Evolutionary conservation across 805 yeast genomes (phyloP), one percentile per base, ranked within the genome.

Genomic region (Priceomyces haplophilus): DNA sequence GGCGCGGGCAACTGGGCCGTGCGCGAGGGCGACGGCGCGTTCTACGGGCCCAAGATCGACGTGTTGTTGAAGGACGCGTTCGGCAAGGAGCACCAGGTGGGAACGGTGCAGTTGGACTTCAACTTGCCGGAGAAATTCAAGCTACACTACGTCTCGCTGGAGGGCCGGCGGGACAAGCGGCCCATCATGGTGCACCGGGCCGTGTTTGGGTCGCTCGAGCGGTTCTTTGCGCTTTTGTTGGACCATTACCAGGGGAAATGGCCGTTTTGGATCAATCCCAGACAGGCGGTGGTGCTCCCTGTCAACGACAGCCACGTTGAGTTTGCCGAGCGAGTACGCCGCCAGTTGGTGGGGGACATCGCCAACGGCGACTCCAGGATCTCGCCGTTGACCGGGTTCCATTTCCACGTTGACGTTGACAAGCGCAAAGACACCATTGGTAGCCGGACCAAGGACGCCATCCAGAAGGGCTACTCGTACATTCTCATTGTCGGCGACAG

Each of bases 101-200:
- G 97, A 2, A 93, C 99, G 0, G 80, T 93, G 41, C 99, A 93
- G 64, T 72, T 93, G 34, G 99, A 93, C 60, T 93, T 93, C 75
- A 97, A 93, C 63, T 72, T 93, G 13, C 99, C 99, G 2, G 79
- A 80, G 34, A 73, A 95, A 47, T 93, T 93, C 58, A 76, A 85
- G 35, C 73, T 93, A 45, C 72, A 78, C 52, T 93, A 83, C 58
- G 79, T 80, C 37, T 59, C 67, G 8, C 72, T 71, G 36, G 75
- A 72, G 45, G 75, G 77, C 1, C 79, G 72, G 36, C 61, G 69
- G 1, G 66, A 68, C 25, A 76, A 81, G 46, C 76, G 76, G 34
- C 99, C 99, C 2, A 91, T 93, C n/a, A 81, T 93, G 88, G 79
- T 93, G 23, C 99, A 93, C 59, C 74, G 99, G 43, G 99, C 99